Base-by-base conservation (phyloP, 1,284 basidiomycete genomes). In the Psilocybe mexicana region DNA sequence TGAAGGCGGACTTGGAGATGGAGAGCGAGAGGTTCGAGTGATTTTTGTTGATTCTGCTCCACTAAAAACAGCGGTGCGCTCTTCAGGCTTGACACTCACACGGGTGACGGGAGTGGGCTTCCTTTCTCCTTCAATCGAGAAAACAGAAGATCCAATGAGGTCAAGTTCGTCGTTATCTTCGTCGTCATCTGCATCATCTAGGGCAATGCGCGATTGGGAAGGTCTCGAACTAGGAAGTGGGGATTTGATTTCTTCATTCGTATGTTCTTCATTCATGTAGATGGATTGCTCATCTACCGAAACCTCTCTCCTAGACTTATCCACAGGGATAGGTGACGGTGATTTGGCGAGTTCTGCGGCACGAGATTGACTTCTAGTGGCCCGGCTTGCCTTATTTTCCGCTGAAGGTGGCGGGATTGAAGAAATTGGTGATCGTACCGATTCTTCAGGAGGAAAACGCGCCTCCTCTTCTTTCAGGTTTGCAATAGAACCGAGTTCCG, bases 401-500 rank as follows among this genome's bases (percentile, higher is more conserved):
- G 23, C 38, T 44, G 43, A 36, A 14, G 52, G 8, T 11, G 28
- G 11, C 42, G 42, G 7, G 14, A 43, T 52, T 40, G 55, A 24
- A 2, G 42, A 49, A 33, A 45, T 25, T 26, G 60, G 56, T 28
- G 14, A 14, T 35, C 14, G n/a, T 3, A 51, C 26, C 23, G 52
- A 26, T 18, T 52, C 48, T 35, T 53, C 54, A 43, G 55, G 35
- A 18, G 49, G 44, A 38, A 62, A 59, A 24, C 45, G 51, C 26
- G 60, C 33, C 30, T 67, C 67, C 5, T 61, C 61, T 43, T 73
- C 69, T 50, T 61, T 61, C 14, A 77, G 60, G 56, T 70, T 70
- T 24, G 61, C 54, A 59, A 76, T 74, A 53, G 70, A 74, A 36
- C 73, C 74, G 24, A 57, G 59, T 42, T 75, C 70, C 33, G 26